Evolutionary conservation across 305 asterid genomes (phyloP).

Genomic region (Solanum hybrid): DNA sequence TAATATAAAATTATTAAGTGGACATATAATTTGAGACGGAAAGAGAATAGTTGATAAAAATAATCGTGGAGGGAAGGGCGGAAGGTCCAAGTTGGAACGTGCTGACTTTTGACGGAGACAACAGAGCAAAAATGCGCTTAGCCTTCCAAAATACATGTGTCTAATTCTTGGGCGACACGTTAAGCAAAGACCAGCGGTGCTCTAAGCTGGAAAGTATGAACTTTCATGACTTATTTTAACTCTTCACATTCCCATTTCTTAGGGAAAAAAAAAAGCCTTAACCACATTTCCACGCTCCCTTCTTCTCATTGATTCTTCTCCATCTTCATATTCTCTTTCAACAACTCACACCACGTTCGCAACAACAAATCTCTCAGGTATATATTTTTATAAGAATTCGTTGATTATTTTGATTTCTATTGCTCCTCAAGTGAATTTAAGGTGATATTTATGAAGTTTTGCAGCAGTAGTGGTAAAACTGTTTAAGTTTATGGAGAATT

Average conservation of each 20-base stretch:
- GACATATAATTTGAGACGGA: background rate
- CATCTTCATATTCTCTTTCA: background rate
- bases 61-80: background rate
- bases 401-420: background rate
- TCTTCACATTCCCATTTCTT: background rate
- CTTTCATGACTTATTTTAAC: background rate
- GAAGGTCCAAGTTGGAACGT: background rate
- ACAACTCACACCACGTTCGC: slow-evolving; percentile 4
- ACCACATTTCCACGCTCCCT: background rate
- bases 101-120: background rate
- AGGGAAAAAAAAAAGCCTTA: background rate
- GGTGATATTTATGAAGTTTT: background rate
- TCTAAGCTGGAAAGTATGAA: background rate
- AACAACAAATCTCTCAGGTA: background rate
- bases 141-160: background rate
- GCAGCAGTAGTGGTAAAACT: background rate
- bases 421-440: background rate
- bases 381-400: background rate
- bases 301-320: background rate
- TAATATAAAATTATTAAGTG: too few relatives aligned
- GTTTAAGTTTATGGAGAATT: background rate
- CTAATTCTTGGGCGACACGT: background rate
- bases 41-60: rapidly evolving
- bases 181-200: background rate
- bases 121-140: background rate